phyloP scores from a whole-genome alignment of 176 grass and related monocot genomes.

The Carex myosuroides region DNA sequence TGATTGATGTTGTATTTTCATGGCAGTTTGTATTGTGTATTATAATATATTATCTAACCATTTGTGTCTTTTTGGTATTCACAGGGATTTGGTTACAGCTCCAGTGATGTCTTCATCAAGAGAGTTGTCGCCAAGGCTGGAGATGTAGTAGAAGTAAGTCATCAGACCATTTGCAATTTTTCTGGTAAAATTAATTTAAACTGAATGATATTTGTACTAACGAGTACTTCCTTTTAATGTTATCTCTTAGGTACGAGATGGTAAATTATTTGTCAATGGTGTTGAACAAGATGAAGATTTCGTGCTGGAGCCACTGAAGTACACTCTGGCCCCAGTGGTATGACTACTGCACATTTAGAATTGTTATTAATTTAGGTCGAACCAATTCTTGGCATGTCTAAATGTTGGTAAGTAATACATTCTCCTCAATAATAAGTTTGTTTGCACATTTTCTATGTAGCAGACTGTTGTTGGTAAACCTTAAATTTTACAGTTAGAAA shows the following conservation, averaged over 20 bases:
- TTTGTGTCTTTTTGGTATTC: constrained; percentile 20
- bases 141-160: constrained; percentile 86
- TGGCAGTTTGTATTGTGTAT: background rate
- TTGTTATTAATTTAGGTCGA: constrained; percentile 18
- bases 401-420: background rate
- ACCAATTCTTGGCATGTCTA: background rate
- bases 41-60: background rate
- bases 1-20: constrained; percentile 5
- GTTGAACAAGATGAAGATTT: constrained; percentile 72
- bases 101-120: constrained; percentile 93
- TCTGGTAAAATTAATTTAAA: background rate
- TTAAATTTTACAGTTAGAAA: background rate
- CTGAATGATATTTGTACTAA: constrained; percentile 5
- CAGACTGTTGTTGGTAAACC: background rate
- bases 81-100: constrained; percentile 64
- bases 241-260: constrained; percentile 54
- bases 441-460: constrained; percentile 11
- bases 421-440: background rate
- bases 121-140: constrained; percentile 86
- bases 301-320: constrained; percentile 68
- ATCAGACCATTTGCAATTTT: constrained; percentile 39
- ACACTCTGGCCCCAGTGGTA: constrained; percentile 73
- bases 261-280: constrained; percentile 76
- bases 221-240: background rate
- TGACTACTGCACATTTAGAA: constrained; percentile 1